Conservation (phyloP, 2,329 filamentous ascomycete species). For the Apiospora kogelbergensis region DNA sequence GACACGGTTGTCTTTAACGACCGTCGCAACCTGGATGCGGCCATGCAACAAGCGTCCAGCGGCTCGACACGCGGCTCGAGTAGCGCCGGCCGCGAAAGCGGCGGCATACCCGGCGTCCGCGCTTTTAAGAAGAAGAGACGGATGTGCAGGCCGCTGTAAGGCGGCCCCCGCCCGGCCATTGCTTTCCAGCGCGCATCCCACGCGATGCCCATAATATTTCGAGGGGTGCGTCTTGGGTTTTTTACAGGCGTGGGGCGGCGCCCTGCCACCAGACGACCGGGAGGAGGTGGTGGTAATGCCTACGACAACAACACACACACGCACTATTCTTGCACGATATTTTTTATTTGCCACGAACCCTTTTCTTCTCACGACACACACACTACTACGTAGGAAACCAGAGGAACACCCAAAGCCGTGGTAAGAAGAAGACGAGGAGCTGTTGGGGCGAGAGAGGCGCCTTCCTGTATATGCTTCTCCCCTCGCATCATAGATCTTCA, state of each 20-base stretch:
- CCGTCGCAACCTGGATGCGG: constrained; percentile 59
- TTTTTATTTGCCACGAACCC: not conserved
- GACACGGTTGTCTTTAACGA: constrained; percentile 85
- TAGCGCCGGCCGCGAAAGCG: constrained; percentile 28
- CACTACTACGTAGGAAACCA: not conserved
- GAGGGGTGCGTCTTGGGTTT: constrained; percentile 5
- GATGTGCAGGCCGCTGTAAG: constrained; percentile 77
- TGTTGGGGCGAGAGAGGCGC: not conserved
- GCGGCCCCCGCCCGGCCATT: not conserved
- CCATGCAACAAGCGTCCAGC: constrained; percentile 36
- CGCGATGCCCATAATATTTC: constrained; percentile 14
- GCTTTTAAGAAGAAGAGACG: constrained; percentile 77
- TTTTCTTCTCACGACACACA: constrained; percentile 1
- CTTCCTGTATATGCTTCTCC: not conserved
- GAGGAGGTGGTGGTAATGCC: constrained; percentile 6
- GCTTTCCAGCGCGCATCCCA: constrained; percentile 9
- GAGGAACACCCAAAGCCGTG: not conserved
- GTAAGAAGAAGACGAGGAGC: not conserved
- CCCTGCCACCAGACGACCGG: constrained; percentile 9
- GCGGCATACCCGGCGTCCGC: constrained; percentile 43
- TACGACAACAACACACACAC: not conserved
- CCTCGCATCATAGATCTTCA: constrained; percentile 10
- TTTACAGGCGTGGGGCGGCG: constrained; percentile 7
- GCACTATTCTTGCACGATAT: constrained; percentile 8
- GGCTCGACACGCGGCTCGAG: constrained; percentile 29